Evolutionary conservation across 1,139 yeast species (phyloP).

Genomic region (Pichia inconspicua): DNA sequence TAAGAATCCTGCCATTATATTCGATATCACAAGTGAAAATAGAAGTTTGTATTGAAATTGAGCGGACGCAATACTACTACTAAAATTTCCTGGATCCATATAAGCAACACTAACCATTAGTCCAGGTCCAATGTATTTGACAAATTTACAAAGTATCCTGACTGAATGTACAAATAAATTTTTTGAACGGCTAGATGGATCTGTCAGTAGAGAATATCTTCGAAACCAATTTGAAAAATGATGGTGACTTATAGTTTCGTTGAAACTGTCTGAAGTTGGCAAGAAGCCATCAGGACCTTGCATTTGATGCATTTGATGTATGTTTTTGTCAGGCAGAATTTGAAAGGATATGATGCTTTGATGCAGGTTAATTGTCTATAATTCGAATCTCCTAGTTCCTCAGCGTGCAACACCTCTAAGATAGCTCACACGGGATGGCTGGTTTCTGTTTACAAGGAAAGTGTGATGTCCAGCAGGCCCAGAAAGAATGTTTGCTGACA

Average conservation of each 20-base stretch:
- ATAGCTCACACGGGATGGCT: too few relatives aligned
- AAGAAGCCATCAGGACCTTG: background rate
- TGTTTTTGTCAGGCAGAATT: too few relatives aligned
- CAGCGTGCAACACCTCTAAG: too few relatives aligned
- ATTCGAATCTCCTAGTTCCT: too few relatives aligned
- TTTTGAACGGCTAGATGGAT: background rate
- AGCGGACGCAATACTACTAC: slow-evolving; percentile 87
- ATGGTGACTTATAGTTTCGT: background rate
- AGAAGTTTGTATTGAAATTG: slow-evolving; percentile 69
- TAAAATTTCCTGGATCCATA: slow-evolving; percentile 96
- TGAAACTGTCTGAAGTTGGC: background rate
- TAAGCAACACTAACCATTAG: slow-evolving; percentile 92
- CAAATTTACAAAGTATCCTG: slow-evolving; percentile 38
- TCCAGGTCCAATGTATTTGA: slow-evolving; percentile 82
- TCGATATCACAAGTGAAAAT: slow-evolving; percentile 73
- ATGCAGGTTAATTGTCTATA: too few relatives aligned
- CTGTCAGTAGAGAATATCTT: background rate
- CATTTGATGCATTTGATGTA: background rate
- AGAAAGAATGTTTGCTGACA: too few relatives aligned
- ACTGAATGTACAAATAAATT: background rate
- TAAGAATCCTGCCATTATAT: slow-evolving; percentile 77
- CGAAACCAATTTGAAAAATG: background rate
- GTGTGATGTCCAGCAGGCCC: background rate
- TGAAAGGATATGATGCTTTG: too few relatives aligned
- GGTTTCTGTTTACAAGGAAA: too few relatives aligned